phyloP scores from a whole-genome alignment of 805 yeast species.

The Priceomyces melissophilus region DNA sequence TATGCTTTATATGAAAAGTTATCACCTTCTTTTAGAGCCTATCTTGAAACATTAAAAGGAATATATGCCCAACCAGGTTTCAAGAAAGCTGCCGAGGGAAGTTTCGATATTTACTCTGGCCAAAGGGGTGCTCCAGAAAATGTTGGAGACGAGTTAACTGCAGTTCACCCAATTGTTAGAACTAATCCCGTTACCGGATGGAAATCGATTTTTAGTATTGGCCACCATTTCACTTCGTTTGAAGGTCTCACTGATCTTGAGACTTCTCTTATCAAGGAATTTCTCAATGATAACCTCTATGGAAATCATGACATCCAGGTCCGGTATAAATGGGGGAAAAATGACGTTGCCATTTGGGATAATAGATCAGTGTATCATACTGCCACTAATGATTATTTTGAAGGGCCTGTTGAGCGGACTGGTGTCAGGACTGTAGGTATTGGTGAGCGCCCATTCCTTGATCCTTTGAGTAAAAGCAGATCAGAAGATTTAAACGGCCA shows the following conservation, averaged over 20 bases:
- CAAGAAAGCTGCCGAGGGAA: slow-evolving; percentile 27
- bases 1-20: slow-evolving; percentile 52
- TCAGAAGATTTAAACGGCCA: slow-evolving; percentile 4
- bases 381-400: slow-evolving; percentile 9
- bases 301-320: slow-evolving; percentile 51
- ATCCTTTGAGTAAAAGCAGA: slow-evolving; percentile 6
- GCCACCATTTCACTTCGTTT: slow-evolving; percentile 16
- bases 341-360: slow-evolving; percentile 51
- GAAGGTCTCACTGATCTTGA: slow-evolving; percentile 7
- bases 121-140: slow-evolving; percentile 19
- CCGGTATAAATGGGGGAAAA: slow-evolving; percentile 44
- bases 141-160: slow-evolving; percentile 14
- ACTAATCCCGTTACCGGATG: slow-evolving; percentile 30
- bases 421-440: slow-evolving; percentile 10
- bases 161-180: slow-evolving; percentile 26
- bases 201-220: slow-evolving; percentile 23
- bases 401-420: slow-evolving; percentile 4
- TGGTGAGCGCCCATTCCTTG: slow-evolving; percentile 9
- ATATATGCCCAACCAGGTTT: slow-evolving; percentile 10
- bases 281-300: slow-evolving; percentile 41
- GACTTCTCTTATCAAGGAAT: slow-evolving; percentile 38
- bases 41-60: slow-evolving; percentile 8
- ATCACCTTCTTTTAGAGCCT: slow-evolving; percentile 38
- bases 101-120: slow-evolving; percentile 24
- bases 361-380: slow-evolving; percentile 42